Conservation (phyloP, 257 asterid species). For the Solanum chilense region DNA sequence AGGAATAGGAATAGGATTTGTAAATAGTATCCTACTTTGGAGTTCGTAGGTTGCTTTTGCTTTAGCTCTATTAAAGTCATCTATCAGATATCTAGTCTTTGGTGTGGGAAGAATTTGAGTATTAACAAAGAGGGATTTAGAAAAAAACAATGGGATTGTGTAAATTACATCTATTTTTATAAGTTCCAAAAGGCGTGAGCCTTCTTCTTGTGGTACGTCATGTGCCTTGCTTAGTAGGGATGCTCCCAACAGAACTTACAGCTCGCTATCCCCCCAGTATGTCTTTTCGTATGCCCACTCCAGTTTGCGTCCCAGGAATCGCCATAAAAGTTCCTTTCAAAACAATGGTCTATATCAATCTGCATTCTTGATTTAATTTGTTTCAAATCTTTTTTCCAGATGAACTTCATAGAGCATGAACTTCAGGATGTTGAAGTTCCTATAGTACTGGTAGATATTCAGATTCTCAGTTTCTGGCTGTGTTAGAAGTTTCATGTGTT, state of each 20-base stretch:
- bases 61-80: neutral
- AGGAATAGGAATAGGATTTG: neutral
- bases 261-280: neutral
- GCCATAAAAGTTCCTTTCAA: neutral
- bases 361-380: neutral
- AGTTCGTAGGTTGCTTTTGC: neutral
- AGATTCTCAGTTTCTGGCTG: neutral
- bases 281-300: neutral
- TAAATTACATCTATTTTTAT: neutral
- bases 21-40: neutral
- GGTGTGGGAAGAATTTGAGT: neutral
- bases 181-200: neutral
- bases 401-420: conserved; percentile 62
- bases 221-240: neutral
- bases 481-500: neutral
- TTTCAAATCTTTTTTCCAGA: conserved; percentile 26
- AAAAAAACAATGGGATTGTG: neutral
- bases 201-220: neutral
- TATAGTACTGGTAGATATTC: conserved; percentile 42
- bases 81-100: neutral
- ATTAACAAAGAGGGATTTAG: neutral
- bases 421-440: conserved; percentile 48
- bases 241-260: neutral
- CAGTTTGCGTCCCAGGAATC: neutral
- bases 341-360: neutral